These are phyloP conservation scores for Fusarium pseudograminearum DNA, from an alignment of 2,329 filamentous ascomycete species.

Conservation along the genomic window DNA sequence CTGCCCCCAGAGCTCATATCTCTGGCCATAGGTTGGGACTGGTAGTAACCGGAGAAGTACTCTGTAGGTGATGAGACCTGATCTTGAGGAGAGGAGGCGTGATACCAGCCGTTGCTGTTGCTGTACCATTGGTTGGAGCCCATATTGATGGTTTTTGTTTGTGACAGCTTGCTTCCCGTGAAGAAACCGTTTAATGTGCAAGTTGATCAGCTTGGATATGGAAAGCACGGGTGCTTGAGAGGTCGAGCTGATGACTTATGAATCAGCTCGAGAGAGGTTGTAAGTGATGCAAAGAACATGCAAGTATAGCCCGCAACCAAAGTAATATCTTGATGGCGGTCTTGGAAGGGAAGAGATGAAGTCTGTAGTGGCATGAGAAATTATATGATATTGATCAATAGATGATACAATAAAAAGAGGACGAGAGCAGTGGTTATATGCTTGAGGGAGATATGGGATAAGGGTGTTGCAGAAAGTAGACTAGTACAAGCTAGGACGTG, in stretches of 20 bases:
- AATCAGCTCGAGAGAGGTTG: constrained; percentile 9
- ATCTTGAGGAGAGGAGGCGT: constrained; percentile 37
- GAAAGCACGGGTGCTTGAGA: constrained; percentile 29
- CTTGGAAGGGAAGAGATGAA: constrained; percentile 26
- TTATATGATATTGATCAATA: constrained; percentile 14
- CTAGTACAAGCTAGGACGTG: constrained; percentile 24
- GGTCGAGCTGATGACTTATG: constrained; percentile 23
- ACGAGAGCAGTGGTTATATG: constrained; percentile 32
- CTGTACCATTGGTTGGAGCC: constrained; percentile 30
- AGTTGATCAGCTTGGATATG: constrained; percentile 10
- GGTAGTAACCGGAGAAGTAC: constrained; percentile 36
- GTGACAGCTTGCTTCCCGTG: neutral
- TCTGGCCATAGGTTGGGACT: constrained; percentile 47
- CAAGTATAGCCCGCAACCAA: constrained; percentile 31
- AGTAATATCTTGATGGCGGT: constrained; percentile 37
- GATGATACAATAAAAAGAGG: constrained; percentile 4
- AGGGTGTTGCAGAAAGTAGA: constrained; percentile 4
- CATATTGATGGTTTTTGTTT: constrained; percentile 25
- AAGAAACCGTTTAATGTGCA: constrained; percentile 4
- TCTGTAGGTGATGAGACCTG: constrained; percentile 35
- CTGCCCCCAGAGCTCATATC: constrained; percentile 50
- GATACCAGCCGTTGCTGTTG: constrained; percentile 21
- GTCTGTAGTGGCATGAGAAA: constrained; percentile 33
- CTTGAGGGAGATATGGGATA: constrained; percentile 9
- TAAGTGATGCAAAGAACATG: constrained; percentile 11